phyloP scores from a whole-genome alignment of 805 yeast genomes.

The Wickerhamomyces alni region DNA sequence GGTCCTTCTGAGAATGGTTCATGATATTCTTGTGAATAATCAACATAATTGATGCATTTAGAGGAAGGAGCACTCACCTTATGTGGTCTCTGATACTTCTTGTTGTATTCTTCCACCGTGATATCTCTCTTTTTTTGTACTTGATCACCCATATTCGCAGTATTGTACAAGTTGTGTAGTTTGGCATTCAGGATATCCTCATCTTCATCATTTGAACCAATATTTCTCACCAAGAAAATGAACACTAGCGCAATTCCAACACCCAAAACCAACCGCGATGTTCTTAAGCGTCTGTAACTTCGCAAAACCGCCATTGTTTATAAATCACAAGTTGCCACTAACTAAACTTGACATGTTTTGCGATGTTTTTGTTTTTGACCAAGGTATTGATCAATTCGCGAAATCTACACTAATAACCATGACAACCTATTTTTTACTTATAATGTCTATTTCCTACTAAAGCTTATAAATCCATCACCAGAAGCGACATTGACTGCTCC shows the following conservation, averaged over 20 bases:
- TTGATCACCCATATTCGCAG: background rate
- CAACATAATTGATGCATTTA: conserved; percentile 57
- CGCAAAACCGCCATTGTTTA: background rate
- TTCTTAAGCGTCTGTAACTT: conserved; percentile 1
- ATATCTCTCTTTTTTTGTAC: background rate
- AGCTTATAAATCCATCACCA: background rate
- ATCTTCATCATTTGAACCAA: conserved; percentile 1
- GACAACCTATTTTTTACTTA: too few species aligned
- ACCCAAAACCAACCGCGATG: conserved; percentile 1
- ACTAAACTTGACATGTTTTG: too few species aligned
- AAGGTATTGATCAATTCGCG: background rate
- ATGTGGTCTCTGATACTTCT: conserved; percentile 3
- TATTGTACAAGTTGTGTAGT: background rate
- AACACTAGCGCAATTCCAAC: conserved; percentile 1
- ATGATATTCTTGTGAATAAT: conserved; percentile 41
- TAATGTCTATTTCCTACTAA: background rate
- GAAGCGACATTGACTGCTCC: background rate
- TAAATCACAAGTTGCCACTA: background rate
- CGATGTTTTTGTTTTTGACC: background rate
- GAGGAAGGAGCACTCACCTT: background rate
- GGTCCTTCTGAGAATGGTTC: conserved; percentile 62
- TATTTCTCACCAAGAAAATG: background rate
- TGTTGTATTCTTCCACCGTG: conserved; percentile 2
- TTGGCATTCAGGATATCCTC: conserved; percentile 2
- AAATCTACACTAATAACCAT: too few species aligned